phyloP scores from a whole-genome alignment of 805 yeast genomes.

The Metschnikowia kunwiensis region DNA sequence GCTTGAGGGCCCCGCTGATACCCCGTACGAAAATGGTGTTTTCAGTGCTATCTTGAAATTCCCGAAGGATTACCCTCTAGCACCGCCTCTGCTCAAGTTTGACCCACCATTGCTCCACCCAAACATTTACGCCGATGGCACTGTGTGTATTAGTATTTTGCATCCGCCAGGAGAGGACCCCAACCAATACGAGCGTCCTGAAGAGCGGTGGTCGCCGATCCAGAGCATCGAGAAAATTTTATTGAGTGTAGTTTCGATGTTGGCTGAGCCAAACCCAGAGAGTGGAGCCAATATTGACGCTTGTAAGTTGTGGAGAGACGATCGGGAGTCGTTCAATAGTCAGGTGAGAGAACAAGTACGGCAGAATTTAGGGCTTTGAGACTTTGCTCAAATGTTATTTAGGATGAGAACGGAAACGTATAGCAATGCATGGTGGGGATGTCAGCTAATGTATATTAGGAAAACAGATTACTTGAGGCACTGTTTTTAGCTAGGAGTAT shows the following conservation, averaged over 20 bases:
- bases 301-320: constrained; percentile 87
- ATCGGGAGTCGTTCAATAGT: constrained; percentile 62
- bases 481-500: no score
- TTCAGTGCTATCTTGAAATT: constrained; percentile 72
- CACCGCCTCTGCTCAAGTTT: constrained; percentile 74
- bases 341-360: constrained; percentile 67
- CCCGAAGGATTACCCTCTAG: constrained; percentile 77
- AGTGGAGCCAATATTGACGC: constrained; percentile 88
- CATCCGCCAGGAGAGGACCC: constrained; percentile 99
- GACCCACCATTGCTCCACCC: constrained; percentile 89
- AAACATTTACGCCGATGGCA: constrained; percentile 89
- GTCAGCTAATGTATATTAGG: neutral
- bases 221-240: constrained; percentile 97
- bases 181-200: constrained; percentile 88
- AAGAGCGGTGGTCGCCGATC: constrained; percentile 97
- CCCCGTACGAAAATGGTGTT: constrained; percentile 86
- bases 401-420: no score
- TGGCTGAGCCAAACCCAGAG: constrained; percentile 95
- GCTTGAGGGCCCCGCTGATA: constrained; percentile 77
- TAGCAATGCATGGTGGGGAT: no score
- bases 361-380: constrained; percentile 63
- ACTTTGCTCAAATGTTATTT: neutral
- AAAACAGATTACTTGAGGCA: neutral
- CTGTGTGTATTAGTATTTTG: constrained; percentile 90
- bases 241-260: constrained; percentile 89